A percentile compares a stretch with the other conserved stretches of the same genome.
Conservation (phyloP, 495 filamentous ascomycete genomes). For the Venustampulla echinocandica region DNA sequence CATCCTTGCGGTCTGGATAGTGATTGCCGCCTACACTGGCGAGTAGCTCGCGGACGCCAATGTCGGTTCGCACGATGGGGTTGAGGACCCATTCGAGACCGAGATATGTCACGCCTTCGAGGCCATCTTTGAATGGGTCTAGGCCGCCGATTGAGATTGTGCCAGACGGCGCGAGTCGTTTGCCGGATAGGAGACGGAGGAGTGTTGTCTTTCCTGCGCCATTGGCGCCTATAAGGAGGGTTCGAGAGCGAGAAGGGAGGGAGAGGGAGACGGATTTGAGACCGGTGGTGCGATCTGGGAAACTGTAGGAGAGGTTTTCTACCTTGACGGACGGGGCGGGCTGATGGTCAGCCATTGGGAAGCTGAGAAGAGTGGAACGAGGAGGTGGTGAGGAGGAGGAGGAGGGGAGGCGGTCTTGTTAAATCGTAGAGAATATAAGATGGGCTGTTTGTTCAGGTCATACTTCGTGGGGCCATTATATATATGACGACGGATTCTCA, state of each 20-base stretch:
- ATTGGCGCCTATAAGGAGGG: conserved; percentile 92
- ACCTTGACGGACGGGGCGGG: conserved; percentile 48
- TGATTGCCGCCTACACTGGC: conserved; percentile 76
- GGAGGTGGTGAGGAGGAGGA: too few relatives aligned
- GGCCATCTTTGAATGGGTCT: conserved; percentile 80
- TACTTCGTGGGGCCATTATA: too few relatives aligned
- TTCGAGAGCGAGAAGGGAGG: conserved; percentile 76
- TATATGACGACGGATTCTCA: too few relatives aligned
- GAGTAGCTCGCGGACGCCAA: conserved; percentile 79
- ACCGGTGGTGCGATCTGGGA: conserved; percentile 70
- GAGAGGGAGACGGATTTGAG: conserved; percentile 60
- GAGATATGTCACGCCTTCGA: conserved; percentile 93
- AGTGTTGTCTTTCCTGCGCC: conserved; percentile 97
- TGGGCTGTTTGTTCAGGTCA: too few relatives aligned
- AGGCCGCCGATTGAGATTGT: conserved; percentile 67
- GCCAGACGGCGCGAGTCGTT: conserved; percentile 71
- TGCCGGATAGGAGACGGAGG: conserved; percentile 77
- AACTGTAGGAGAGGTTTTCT: conserved; percentile 73
- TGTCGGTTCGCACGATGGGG: conserved; percentile 89
- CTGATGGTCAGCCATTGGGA: too few relatives aligned
- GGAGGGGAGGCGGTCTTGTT: too few relatives aligned
- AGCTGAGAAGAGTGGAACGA: too few relatives aligned
- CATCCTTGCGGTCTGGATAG: conserved; percentile 72
- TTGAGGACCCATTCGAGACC: conserved; percentile 99
- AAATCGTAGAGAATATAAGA: too few relatives aligned